These are phyloP conservation scores for Torulaspora globosa DNA, from an alignment of 1,139 yeast species.

Conservation along the genomic window DNA sequence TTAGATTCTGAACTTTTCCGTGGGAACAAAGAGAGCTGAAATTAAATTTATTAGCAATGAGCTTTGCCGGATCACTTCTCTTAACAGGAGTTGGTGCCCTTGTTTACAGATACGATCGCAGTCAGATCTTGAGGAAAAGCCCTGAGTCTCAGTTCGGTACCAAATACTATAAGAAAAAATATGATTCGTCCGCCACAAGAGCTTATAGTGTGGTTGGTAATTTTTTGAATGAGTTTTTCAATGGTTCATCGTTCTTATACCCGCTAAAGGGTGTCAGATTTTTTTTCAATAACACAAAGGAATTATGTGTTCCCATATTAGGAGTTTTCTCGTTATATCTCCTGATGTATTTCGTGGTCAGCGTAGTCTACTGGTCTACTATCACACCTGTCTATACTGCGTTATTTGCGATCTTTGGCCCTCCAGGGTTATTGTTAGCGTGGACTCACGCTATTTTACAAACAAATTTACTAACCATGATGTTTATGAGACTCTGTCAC, in stretches of 20 bases:
- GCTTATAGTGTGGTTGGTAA: conserved; percentile 18
- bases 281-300: conserved; percentile 17
- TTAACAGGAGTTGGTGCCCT: conserved; percentile 32
- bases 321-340: conserved; percentile 22
- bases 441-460: conserved; percentile 32
- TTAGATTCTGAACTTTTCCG: background rate
- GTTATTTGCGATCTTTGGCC: conserved; percentile 32
- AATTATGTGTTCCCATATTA: conserved; percentile 19
- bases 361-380: conserved; percentile 31
- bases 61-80: conserved; percentile 32
- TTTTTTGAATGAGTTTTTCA: conserved; percentile 26
- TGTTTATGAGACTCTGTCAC: conserved; percentile 33
- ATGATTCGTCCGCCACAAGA: conserved; percentile 12
- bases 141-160: conserved; percentile 18
- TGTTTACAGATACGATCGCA: conserved; percentile 27
- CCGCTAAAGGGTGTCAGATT: conserved; percentile 29
- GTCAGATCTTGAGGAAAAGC: conserved; percentile 24
- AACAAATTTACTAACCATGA: conserved; percentile 32
- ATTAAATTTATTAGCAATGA: conserved; percentile 21
- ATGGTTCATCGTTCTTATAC: conserved; percentile 25
- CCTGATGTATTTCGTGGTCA: conserved; percentile 20
- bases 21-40: background rate
- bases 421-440: conserved; percentile 31
- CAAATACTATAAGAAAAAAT: conserved; percentile 18
- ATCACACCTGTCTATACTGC: conserved; percentile 34